Base-by-base conservation (phyloP, 129 eudicot species). In the Dittrichia graveolens region DNA sequence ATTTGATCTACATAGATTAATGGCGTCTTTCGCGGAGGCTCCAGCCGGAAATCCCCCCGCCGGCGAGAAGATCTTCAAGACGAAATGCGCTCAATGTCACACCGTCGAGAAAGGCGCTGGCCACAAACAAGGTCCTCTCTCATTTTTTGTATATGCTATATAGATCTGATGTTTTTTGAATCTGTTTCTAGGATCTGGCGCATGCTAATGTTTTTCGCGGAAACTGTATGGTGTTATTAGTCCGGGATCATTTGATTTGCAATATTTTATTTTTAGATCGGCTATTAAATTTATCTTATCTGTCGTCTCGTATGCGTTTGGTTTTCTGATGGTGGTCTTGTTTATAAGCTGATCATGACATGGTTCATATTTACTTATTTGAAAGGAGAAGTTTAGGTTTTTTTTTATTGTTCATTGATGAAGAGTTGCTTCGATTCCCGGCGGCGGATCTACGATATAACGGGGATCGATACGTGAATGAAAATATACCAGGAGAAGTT, bases 31-130 rank as follows among this genome's bases (percentile, higher is more conserved):
- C 85, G 74, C 65, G 34, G 95, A 92, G 71, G 98, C 98, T 54
- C 98, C 98, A 5, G 89, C 96, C 10, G 98, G 98, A 13, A 72
- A 81, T 61, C 14, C 78, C 16, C 71, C 83, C 45, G 72, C 72
- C 39, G 98, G 98, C 5, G 96, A 85, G 75, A 92, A 89, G 87
- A 92, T 92, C 88, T 92, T 92, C 89, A 92, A 85, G 84, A 91
- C 88, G 11, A 91, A 91, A 78, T 91, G 97, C 72, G 96, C 96
- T 78, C 96, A 90, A 78, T 91, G 97, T 46, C 98, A 92, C 77
- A 89, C 98, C 86, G 96, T 85, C 37, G 96, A 89, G 6, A 80
- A 87, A 75, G 96, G 98, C 78, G 91, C 93, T 65, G 98, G 98
- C 56, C 98, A 92, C 83, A 92, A 89, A 55, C 98, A 89, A 87